Base-by-base conservation (phyloP, 106 monocot genomes). In the Amphibolis antarctica region DNA sequence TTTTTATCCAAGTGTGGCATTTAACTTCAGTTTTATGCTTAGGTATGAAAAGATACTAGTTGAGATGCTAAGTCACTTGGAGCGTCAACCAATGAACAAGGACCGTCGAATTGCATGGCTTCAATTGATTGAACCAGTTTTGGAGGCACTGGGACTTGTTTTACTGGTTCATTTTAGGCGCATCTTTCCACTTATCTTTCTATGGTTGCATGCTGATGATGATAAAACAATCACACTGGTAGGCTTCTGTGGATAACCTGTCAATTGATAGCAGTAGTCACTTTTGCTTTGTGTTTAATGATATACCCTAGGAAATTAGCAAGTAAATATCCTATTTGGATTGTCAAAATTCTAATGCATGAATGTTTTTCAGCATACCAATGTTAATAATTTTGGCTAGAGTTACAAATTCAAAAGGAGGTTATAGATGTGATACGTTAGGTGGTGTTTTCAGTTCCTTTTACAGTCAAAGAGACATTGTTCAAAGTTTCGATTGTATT, bases 61-160 rank as follows among this genome's bases (percentile, higher is more conserved):
- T 63, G 98, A 91, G 76, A 98, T 98, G 98, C 62, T 91, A 50
- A 71, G 80, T 46, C 91, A 91, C 52, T 80, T 98, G 82, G 98
- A 90, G 49, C 98, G 91, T 31, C 87, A 91, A 52, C 84, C 87
- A 25, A 73, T 61, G 60, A 85, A 81, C 51, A 91, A 72, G 67
- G 78, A 98, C 26, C 75, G 90, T 0, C 84, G 91, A 13, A 66
- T 69, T 73, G 72, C 85, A 70, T 98, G 90, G 90, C 91, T 98
- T 68, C 58, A 64, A 31, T 77, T 53, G 26, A 81, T 91, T 75
- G 78, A 85, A 29, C 98, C 90, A 47, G 78, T 98, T 74, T 75
- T 98, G 15, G 61, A 80, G 74, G 77, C 78, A 31, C 80, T 98
- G 90, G 91, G 91, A 11, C 80, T 98, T 65, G 71, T 98, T 30